These are phyloP conservation scores for Pneumocystis murina DNA, from an alignment of 1,139 yeast genomes.

Conservation along the genomic window DNA sequence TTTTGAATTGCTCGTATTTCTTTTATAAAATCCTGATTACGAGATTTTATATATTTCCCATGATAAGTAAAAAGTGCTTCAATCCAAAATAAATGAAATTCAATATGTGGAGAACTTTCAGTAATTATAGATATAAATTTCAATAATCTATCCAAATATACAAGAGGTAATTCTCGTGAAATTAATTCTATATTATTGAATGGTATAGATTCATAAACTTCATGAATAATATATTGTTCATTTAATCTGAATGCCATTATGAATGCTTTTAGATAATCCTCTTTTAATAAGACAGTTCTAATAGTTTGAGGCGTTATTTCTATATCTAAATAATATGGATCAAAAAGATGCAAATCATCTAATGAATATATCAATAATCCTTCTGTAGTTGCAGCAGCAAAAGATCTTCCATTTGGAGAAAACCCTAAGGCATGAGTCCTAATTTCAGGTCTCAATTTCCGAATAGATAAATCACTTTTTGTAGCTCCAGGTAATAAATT, in stretches of 20 bases:
- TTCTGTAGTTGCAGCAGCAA: conserved; percentile 93
- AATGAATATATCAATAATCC: conserved; percentile 74
- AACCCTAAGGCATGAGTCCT: conserved; percentile 63
- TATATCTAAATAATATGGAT: conserved; percentile 87
- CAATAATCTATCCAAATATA: conserved; percentile 56
- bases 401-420: conserved; percentile 81
- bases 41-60: conserved; percentile 54
- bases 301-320: conserved; percentile 80
- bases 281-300: conserved; percentile 38
- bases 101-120: conserved; percentile 70
- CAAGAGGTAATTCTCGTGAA: conserved; percentile 52
- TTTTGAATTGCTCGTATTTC: conserved; percentile 42
- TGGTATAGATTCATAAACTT: conserved; percentile 66
- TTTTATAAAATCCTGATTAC: conserved; percentile 51
- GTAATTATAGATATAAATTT: conserved; percentile 57
- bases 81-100: conserved; percentile 73
- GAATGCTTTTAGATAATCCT: conserved; percentile 63
- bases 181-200: conserved; percentile 54
- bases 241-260: conserved; percentile 91
- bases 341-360: conserved; percentile 62
- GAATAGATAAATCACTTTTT: conserved; percentile 72
- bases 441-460: conserved; percentile 65
- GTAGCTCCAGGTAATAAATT: conserved; percentile 71
- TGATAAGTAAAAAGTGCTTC: conserved; percentile 51
- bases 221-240: conserved; percentile 57